phyloP scores from a whole-genome alignment of 768 basidiomycete genomes.

The Fibroporia radiculosa region DNA sequence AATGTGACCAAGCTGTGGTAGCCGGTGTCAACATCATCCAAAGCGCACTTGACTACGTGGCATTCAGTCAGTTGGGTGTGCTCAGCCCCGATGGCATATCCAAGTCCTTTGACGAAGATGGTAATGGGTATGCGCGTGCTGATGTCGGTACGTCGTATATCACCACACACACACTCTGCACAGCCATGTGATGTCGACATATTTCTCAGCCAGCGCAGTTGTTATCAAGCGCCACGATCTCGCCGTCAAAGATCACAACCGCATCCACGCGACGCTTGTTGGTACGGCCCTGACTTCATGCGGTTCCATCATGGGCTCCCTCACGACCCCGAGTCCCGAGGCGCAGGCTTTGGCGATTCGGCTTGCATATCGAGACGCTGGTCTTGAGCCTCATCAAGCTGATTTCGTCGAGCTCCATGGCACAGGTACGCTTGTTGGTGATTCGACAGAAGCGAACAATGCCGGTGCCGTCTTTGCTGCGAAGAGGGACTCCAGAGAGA shows the following conservation, averaged over 20 bases:
- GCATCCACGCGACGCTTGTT: conserved; percentile 23
- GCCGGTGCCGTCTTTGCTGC: conserved; percentile 21
- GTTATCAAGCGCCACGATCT: conserved; percentile 28
- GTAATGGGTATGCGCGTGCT: conserved; percentile 29
- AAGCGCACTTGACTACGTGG: conserved; percentile 20
- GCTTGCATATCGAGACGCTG: conserved; percentile 23
- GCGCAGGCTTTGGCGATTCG: conserved; percentile 27
- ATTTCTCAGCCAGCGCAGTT: conserved; percentile 26
- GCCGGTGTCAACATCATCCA: conserved; percentile 30
- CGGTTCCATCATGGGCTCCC: conserved; percentile 24
- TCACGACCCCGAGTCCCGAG: conserved; percentile 28
- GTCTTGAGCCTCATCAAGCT: conserved; percentile 21
- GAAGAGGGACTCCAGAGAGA: conserved; percentile 15
- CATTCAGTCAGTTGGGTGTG: conserved; percentile 29
- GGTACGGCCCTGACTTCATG: conserved; percentile 27
- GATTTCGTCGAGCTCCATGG: conserved; percentile 21
- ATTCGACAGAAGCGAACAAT: conserved; percentile 18
- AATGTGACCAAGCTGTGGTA: conserved; percentile 39
- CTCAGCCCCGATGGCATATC: conserved; percentile 33
- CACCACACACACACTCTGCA: neutral
- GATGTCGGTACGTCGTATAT: conserved; percentile 1
- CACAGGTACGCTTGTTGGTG: conserved; percentile 20
- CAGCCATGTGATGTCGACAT: neutral
- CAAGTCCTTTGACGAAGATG: conserved; percentile 34
- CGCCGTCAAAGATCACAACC: conserved; percentile 24